These are phyloP conservation scores for Rhexocercosporidium sp. DNA, from an alignment of 2,329 filamentous ascomycete genomes.

Conservation along the genomic window DNA sequence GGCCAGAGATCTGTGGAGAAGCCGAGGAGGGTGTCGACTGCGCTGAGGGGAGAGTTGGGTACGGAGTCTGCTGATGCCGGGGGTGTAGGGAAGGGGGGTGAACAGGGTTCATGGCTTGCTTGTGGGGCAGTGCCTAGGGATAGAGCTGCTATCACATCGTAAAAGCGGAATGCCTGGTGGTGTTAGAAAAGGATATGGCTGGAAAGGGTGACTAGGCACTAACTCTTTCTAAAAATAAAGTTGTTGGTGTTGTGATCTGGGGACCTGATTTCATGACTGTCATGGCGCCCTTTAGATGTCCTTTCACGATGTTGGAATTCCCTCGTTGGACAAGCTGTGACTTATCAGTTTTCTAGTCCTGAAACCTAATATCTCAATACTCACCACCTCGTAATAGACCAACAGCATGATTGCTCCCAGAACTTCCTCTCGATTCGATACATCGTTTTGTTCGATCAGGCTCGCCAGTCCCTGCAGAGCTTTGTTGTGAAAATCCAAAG, in stretches of 20 bases:
- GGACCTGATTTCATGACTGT: conserved; percentile 61
- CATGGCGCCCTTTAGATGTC: conserved; percentile 65
- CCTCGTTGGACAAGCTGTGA: conserved; percentile 63
- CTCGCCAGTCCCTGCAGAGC: conserved; percentile 62
- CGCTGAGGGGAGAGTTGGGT: conserved; percentile 52
- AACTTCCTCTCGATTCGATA: conserved; percentile 60
- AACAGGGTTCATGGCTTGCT: conserved; percentile 54
- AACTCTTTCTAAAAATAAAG: conserved; percentile 64
- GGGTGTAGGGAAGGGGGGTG: conserved; percentile 52
- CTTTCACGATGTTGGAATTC: conserved; percentile 63
- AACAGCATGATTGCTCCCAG: conserved; percentile 65
- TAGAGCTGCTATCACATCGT: conserved; percentile 68
- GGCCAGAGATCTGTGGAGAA: conserved; percentile 68
- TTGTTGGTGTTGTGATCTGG: conserved; percentile 54
- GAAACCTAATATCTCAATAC: conserved; percentile 33
- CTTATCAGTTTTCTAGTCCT: conserved; percentile 41
- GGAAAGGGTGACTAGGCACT: conserved; percentile 20
- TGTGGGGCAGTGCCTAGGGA: conserved; percentile 64
- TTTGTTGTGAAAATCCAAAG: conserved; percentile 63
- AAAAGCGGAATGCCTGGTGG: conserved; percentile 64
- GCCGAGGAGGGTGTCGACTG: conserved; percentile 58
- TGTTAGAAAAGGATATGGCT: conserved; percentile 43
- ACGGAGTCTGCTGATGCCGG: conserved; percentile 51
- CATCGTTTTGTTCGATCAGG: conserved; percentile 58
- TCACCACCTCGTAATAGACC: conserved; percentile 67